phyloP scores from a whole-genome alignment of 441 rosid genomes.

The Gossypium lobatum region DNA sequence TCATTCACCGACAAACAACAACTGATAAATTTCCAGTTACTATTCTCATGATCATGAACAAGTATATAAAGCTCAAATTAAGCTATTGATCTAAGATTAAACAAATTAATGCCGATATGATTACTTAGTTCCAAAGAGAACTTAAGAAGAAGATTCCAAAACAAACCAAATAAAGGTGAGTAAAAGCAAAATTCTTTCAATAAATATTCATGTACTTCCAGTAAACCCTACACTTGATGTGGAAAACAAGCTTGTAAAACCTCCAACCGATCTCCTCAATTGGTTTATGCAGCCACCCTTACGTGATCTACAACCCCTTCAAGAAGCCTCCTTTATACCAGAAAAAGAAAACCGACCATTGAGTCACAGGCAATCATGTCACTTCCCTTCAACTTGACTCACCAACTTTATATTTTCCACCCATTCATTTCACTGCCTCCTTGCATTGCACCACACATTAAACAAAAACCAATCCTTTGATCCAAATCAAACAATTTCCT shows the following conservation, averaged over 20 bases:
- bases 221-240: conserved; percentile 1
- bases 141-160: conserved; percentile 13
- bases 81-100: conserved; percentile 18
- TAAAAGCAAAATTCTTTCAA: conserved; percentile 12
- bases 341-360: not conserved
- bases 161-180: conserved; percentile 11
- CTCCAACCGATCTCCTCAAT: not conserved
- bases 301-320: not conserved
- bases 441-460: conserved; percentile 3
- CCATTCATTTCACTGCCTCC: conserved; percentile 9
- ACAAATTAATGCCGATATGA: conserved; percentile 11
- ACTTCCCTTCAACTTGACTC: conserved; percentile 22
- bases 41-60: conserved; percentile 15
- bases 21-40: conserved; percentile 12
- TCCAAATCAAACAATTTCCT: conserved; percentile 1
- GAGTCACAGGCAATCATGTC: conserved; percentile 17
- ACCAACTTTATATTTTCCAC: conserved; percentile 16
- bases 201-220: conserved; percentile 1
- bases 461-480: conserved; percentile 4
- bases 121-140: not conserved
- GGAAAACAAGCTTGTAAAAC: conserved; percentile 4
- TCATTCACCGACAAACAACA: not conserved
- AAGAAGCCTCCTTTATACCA: not conserved
- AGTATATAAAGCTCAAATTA: conserved; percentile 6
- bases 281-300: too few species aligned